These are phyloP conservation scores for Umbellularia californica DNA, from an alignment of 164 flowering plant genomes.

Conservation along the genomic window DNA sequence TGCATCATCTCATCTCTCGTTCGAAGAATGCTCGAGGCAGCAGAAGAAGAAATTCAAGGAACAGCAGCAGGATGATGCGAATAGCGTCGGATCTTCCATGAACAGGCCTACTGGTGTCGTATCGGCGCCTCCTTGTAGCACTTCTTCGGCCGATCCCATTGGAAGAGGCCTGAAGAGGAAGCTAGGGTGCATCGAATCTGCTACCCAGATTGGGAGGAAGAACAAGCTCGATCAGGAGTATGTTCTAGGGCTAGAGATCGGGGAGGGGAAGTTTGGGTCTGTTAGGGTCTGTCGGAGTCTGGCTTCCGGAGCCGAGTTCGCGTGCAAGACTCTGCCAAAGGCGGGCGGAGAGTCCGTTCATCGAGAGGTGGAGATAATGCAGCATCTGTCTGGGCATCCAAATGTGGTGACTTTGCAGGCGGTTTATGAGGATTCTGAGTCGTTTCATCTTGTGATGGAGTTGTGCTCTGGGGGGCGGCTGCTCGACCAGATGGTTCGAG, in stretches of 20 bases:
- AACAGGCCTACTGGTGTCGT: conserved; percentile 61
- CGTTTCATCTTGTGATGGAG: conserved; percentile 94
- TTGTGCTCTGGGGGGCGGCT: conserved; percentile 84
- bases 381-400: conserved; percentile 89
- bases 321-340: conserved; percentile 43
- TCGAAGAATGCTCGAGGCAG: conserved; percentile 58
- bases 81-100: conserved; percentile 32
- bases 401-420: conserved; percentile 83
- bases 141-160: conserved; percentile 34
- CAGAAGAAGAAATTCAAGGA: conserved; percentile 73
- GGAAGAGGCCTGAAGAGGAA: conserved; percentile 93
- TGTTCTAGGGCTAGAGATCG: conserved; percentile 43
- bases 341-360: conserved; percentile 85
- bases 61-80: conserved; percentile 15
- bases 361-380: conserved; percentile 96
- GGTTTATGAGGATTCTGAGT: conserved; percentile 74
- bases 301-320: conserved; percentile 60
- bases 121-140: conserved; percentile 74
- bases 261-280: conserved; percentile 86
- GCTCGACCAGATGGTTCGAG: conserved; percentile 70
- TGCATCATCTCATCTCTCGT: conserved; percentile 44
- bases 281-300: conserved; percentile 62
- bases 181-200: conserved; percentile 85
- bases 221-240: conserved; percentile 83
- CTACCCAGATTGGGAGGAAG: conserved; percentile 71